Conservation (phyloP, 495 filamentous ascomycete species). For the Darksidea phi region DNA sequence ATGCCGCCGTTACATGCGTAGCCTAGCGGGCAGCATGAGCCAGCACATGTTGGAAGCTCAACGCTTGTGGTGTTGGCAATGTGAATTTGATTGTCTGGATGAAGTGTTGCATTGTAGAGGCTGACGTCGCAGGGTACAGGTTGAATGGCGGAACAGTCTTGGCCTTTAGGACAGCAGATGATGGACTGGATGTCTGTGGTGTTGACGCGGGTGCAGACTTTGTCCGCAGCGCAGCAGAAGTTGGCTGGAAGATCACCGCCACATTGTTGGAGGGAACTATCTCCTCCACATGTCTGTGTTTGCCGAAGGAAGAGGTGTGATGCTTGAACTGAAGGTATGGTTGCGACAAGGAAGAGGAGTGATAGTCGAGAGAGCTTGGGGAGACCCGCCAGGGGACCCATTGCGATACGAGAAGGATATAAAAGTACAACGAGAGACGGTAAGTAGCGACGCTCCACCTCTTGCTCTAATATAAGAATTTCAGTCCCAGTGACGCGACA, state of each 20-base stretch:
- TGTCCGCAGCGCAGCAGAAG: conserved; percentile 70
- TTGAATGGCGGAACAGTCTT: conserved; percentile 62
- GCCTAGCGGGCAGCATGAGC: conserved; percentile 73
- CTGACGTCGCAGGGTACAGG: conserved; percentile 70
- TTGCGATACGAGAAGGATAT: conserved; percentile 1
- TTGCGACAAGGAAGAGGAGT: conserved; percentile 38
- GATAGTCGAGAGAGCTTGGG: conserved; percentile 36
- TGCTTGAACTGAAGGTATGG: conserved; percentile 40
- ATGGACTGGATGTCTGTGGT: conserved; percentile 56
- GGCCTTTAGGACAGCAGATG: conserved; percentile 71
- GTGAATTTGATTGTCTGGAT: conserved; percentile 65
- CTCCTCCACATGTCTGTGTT: conserved; percentile 48
- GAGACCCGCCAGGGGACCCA: conserved; percentile 23
- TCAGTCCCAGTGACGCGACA: background rate
- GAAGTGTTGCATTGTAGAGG: conserved; percentile 60
- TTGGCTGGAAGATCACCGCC: conserved; percentile 56
- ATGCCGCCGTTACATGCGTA: conserved; percentile 61
- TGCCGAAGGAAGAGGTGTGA: conserved; percentile 43
- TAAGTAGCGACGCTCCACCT: background rate
- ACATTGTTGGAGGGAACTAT: conserved; percentile 52
- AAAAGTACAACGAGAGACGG: background rate
- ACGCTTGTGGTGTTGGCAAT: conserved; percentile 64
- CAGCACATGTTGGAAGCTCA: conserved; percentile 46
- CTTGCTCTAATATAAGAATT: background rate
- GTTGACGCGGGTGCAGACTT: conserved; percentile 67